phyloP scores from a whole-genome alignment of 306 rosid species.

The Vicia faba region DNA sequence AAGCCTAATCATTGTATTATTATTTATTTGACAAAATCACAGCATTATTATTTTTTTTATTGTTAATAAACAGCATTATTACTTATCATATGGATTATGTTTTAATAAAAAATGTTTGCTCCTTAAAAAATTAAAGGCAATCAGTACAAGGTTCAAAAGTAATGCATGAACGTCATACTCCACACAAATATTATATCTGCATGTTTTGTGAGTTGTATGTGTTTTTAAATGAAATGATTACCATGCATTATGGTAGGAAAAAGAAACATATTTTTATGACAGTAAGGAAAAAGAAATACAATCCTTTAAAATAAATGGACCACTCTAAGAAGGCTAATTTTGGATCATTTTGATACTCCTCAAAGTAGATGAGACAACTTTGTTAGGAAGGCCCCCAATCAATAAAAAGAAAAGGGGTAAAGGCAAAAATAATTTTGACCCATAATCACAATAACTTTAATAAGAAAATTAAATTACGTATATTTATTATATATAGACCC shows the following conservation, averaged over 20 bases:
- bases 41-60: not conserved
- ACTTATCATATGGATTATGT: not conserved
- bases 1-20: not conserved
- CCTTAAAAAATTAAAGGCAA: not conserved
- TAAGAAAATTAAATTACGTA: constrained; percentile 31
- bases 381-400: constrained; percentile 73
- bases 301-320: constrained; percentile 51
- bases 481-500: constrained; percentile 10
- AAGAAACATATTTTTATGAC: constrained; percentile 29
- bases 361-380: constrained; percentile 80
- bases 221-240: constrained; percentile 52
- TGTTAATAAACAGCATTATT: not conserved
- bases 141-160: constrained; percentile 23
- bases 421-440: constrained; percentile 66
- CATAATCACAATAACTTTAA: constrained; percentile 62
- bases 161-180: constrained; percentile 42
- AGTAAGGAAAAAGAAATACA: constrained; percentile 44
- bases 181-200: constrained; percentile 35
- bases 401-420: constrained; percentile 55
- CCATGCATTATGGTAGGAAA: constrained; percentile 45
- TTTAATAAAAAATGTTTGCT: not conserved
- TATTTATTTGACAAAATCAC: not conserved
- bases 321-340: constrained; percentile 54
- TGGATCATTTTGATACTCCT: constrained; percentile 60
- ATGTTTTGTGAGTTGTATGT: constrained; percentile 38